These are phyloP conservation scores for Dissophora globulifera DNA, from an alignment of 192 early-diverging fungal genomes.

Conservation along the genomic window DNA sequence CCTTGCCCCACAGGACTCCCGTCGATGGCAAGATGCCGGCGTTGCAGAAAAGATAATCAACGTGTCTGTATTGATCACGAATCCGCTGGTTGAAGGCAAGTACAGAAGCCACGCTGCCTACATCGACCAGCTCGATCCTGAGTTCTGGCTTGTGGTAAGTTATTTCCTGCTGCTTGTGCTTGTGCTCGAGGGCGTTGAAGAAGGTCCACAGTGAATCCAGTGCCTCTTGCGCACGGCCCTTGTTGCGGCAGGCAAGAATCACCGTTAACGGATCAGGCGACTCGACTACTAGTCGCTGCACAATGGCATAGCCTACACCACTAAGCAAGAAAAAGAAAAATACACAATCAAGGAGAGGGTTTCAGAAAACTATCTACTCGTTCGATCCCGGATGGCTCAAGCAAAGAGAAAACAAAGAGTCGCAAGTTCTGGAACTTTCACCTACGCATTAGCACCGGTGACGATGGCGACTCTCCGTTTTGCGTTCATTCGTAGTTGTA, in stretches of 20 bases:
- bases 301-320: conserved; percentile 65
- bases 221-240: conserved; percentile 55
- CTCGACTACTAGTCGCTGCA: conserved; percentile 58
- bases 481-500: neutral
- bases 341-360: too few relatives aligned
- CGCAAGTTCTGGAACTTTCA: neutral
- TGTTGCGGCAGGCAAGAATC: conserved; percentile 65
- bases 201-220: conserved; percentile 25
- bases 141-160: conserved; percentile 50
- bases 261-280: conserved; percentile 40
- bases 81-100: conserved; percentile 53
- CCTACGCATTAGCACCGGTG: conserved; percentile 61
- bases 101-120: conserved; percentile 49
- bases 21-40: conserved; percentile 59
- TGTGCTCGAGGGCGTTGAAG: conserved; percentile 16
- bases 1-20: conserved; percentile 56
- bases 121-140: conserved; percentile 59
- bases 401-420: too few relatives aligned
- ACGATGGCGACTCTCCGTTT: conserved; percentile 55
- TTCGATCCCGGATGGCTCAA: too few relatives aligned
- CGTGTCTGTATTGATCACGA: conserved; percentile 37
- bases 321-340: conserved; percentile 12
- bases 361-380: too few relatives aligned
- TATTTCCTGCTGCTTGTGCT: neutral
- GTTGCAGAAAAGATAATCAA: conserved; percentile 67